Evolutionary conservation across 176 grass and related monocot species (phyloP).

Genomic region (Oryza coarctata): DNA sequence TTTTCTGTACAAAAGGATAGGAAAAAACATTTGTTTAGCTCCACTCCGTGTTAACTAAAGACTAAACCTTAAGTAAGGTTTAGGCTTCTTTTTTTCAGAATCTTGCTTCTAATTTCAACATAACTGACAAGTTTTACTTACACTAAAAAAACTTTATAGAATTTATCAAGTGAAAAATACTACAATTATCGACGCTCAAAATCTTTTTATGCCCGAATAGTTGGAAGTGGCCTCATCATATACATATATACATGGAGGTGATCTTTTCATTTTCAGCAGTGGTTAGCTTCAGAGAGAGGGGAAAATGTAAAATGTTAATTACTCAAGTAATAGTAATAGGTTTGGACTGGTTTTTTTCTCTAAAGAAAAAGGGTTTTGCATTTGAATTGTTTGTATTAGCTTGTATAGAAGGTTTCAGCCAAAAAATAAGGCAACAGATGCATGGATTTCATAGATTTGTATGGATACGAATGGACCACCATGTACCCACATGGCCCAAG

Average conservation of each 20-base stretch:
- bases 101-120: background rate
- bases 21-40: background rate
- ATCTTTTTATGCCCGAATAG: too few species aligned
- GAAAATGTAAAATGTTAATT: too few species aligned
- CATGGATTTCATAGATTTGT: background rate
- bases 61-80: background rate
- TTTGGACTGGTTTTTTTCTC: background rate
- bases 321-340: too few species aligned
- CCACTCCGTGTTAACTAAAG: background rate
- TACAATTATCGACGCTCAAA: too few species aligned
- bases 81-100: background rate
- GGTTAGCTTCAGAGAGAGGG: too few species aligned
- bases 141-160: too few species aligned
- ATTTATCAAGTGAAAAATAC: too few species aligned
- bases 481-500: slow-evolving; percentile 16
- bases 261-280: too few species aligned
- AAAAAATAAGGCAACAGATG: background rate
- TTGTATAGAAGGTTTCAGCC: background rate
- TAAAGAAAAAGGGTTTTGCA: background rate
- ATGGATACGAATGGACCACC: slow-evolving; percentile 28
- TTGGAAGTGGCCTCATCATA: too few species aligned
- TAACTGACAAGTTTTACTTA: background rate
- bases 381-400: background rate
- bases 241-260: too few species aligned
- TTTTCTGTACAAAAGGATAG: background rate